These are phyloP conservation scores for Prunus yedoensis DNA, from an alignment of 331 rosid genomes.

Conservation along the genomic window DNA sequence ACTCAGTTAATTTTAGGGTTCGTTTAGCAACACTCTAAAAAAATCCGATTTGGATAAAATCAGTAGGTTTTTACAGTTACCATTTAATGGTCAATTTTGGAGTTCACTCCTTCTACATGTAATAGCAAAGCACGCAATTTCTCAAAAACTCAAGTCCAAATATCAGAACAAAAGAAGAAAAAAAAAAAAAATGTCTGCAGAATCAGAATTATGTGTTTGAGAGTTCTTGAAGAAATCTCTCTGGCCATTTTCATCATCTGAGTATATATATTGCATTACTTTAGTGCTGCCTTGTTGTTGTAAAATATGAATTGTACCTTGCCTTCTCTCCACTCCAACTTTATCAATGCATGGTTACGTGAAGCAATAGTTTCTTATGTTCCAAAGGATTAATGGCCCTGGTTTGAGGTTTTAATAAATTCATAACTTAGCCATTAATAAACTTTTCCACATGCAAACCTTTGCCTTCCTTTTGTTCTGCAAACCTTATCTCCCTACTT, in stretches of 20 bases:
- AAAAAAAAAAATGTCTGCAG: neutral
- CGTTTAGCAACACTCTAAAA: too few species aligned
- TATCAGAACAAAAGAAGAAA: neutral
- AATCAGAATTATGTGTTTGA: slow-evolving; percentile 18
- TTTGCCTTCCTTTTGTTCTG: too few species aligned
- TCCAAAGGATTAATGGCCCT: too few species aligned
- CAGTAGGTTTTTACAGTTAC: neutral
- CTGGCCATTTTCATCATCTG: slow-evolving; percentile 27
- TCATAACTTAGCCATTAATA: too few species aligned
- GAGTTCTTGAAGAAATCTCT: slow-evolving; percentile 38
- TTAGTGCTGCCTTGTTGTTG: slow-evolving; percentile 20
- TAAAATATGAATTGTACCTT: slow-evolving; percentile 36
- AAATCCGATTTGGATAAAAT: slow-evolving; percentile 4
- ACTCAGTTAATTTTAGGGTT: too few species aligned
- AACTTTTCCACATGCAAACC: too few species aligned
- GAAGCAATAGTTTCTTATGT: too few species aligned
- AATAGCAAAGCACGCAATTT: neutral
- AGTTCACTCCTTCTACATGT: neutral
- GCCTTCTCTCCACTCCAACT: too few species aligned
- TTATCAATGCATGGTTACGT: too few species aligned
- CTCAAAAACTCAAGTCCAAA: neutral
- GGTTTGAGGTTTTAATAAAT: too few species aligned
- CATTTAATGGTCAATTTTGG: neutral
- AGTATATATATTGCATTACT: neutral
- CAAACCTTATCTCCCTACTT: too few species aligned